Evolutionary conservation across 305 asterid genomes (phyloP).

Genomic region (Striga hermonthica): DNA sequence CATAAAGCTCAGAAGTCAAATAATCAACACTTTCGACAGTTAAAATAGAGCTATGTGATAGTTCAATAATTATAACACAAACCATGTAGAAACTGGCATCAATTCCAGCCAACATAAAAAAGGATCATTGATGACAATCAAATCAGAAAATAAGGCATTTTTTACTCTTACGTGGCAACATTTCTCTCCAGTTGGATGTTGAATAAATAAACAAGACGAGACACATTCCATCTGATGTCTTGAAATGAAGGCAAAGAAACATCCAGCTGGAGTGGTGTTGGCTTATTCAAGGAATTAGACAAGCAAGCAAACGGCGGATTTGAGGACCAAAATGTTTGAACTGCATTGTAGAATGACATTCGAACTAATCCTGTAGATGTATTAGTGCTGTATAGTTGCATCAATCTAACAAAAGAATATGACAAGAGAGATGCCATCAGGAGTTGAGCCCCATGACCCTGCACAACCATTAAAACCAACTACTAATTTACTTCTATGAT

Average conservation of each 20-base stretch:
- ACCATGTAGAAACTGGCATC: no score
- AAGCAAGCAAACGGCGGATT: conserved; percentile 75
- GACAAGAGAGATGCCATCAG: conserved; percentile 50
- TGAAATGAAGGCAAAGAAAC: conserved; percentile 71
- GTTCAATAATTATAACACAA: no score
- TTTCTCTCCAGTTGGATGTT: conserved; percentile 91
- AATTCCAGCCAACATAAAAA: no score
- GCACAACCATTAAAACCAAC: conserved; percentile 30
- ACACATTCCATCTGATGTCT: conserved; percentile 74
- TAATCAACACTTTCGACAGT: no score
- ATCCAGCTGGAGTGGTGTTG: conserved; percentile 85
- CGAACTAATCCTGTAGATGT: conserved; percentile 41
- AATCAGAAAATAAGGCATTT: conserved; percentile 16
- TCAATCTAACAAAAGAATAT: conserved; percentile 46
- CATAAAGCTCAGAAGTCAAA: no score
- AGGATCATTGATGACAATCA: neutral
- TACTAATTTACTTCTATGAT: no score
- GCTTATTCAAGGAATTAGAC: conserved; percentile 74
- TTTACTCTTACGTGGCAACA: conserved; percentile 78
- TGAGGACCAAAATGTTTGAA: conserved; percentile 51
- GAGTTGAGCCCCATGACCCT: conserved; percentile 54
- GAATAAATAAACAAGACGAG: conserved; percentile 81
- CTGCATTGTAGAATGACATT: conserved; percentile 40
- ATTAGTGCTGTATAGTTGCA: conserved; percentile 38
- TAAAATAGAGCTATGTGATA: no score